Conservation (phyloP, 768 basidiomycete species). For the Mycena indigotica region DNA sequence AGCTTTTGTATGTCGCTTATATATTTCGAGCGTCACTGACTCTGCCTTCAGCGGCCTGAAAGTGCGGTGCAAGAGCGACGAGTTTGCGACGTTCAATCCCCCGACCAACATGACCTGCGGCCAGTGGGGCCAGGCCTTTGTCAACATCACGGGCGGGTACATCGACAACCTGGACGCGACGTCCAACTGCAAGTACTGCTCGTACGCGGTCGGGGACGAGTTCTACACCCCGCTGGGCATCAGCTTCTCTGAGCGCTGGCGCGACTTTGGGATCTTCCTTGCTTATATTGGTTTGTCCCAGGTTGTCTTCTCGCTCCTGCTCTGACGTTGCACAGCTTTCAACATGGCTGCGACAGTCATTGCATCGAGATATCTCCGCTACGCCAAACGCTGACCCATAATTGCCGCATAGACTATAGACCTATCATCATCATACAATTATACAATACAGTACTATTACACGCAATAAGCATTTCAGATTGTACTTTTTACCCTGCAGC, state of each 20-base stretch:
- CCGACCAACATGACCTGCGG: constrained; percentile 74
- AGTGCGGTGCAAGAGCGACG: constrained; percentile 65
- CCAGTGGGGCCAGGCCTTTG: constrained; percentile 72
- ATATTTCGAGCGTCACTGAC: background rate
- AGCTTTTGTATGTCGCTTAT: constrained; percentile 57
- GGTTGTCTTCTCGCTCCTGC: background rate
- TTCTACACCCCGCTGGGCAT: constrained; percentile 74
- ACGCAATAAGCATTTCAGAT: background rate
- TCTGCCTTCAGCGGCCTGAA: constrained; percentile 52
- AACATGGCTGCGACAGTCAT: constrained; percentile 68
- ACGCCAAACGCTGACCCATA: constrained; percentile 60
- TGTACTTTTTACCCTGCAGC: too few species aligned
- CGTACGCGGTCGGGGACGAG: constrained; percentile 66
- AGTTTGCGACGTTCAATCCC: constrained; percentile 75
- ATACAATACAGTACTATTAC: background rate
- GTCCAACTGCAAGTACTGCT: constrained; percentile 70
- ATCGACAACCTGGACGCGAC: constrained; percentile 67
- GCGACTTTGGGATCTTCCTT: constrained; percentile 69
- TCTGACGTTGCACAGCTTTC: constrained; percentile 46
- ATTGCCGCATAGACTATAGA: background rate
- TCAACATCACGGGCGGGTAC: constrained; percentile 67
- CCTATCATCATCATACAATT: background rate
- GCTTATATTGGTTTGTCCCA: constrained; percentile 54
- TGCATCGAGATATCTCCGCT: constrained; percentile 72
- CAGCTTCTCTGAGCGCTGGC: constrained; percentile 61